Base-by-base conservation (phyloP, 2,329 filamentous ascomycete genomes). In the Venturia pyrina region DNA sequence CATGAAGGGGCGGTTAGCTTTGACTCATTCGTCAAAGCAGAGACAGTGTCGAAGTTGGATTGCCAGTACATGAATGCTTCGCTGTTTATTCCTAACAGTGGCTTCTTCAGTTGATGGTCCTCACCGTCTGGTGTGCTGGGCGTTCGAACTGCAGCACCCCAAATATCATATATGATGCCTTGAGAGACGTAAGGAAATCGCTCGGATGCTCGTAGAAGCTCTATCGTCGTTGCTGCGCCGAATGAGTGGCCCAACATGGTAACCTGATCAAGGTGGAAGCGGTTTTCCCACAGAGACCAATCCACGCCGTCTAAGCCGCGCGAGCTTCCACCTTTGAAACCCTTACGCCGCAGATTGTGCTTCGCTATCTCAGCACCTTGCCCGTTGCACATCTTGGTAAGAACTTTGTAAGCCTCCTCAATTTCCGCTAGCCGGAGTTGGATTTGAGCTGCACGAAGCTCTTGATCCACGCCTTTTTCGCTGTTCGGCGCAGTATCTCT, bases 31-130 rank as follows among this genome's bases (percentile, higher is more conserved):
- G 85, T 83, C 19, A 89, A 76, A 0, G 78, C 76, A 68, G 82
- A 78, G 11, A 88, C 79, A 44, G 82, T 79, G 50, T 84, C 76
- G 70, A 87, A 87, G 68, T 89, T 89, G 2, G 80, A 78, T 28
- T 83, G 80, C 87, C 87, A 89, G 74, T 89, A 87, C 79, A 88
- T 88, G 75, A 89, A 89, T 0, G 85, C 87, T 73, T 89, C 87
- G 6, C 82, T 85, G 62, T 87, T 87, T 71, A 89, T 85, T 3
- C 83, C 83, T 6, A 89, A 78, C 8, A 89, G 71, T 5, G 87
- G 87, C 15, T 81, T 79, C 46, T 77, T 76, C 57, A 83, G 80
- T 66, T 82, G 77, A 4, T 78, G 70, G 0, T 77, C 75, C 21
- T 79, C 76, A 40, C 82, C 78, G 4, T 72, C 72, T 1, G 75